Evolutionary conservation across 257 asterid genomes (phyloP).

Genomic region (Ophiorrhiza pumila): DNA sequence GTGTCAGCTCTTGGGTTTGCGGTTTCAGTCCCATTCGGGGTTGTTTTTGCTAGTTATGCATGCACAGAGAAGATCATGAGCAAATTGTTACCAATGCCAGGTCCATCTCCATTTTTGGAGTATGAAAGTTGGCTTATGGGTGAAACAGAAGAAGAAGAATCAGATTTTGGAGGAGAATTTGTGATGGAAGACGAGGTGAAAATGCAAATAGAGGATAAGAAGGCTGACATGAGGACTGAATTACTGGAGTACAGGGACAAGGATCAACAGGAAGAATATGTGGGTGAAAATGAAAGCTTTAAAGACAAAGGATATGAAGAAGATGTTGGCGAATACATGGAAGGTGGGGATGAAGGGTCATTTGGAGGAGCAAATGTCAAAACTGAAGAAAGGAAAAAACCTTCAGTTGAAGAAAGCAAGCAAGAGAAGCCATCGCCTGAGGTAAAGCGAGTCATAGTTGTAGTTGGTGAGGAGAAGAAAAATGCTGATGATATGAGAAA

Average conservation of each 20-base stretch:
- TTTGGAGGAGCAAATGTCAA: background rate
- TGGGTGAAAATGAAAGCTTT: background rate
- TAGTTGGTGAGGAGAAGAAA: background rate
- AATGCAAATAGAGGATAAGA: constrained; percentile 12
- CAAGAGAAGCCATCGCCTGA: constrained; percentile 16
- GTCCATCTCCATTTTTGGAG: constrained; percentile 18
- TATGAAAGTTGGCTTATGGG: constrained; percentile 5
- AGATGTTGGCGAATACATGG: constrained; percentile 17
- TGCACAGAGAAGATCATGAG: constrained; percentile 66
- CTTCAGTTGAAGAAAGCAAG: constrained; percentile 4
- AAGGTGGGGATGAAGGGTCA: constrained; percentile 15
- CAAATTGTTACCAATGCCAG: constrained; percentile 45
- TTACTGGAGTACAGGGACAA: constrained; percentile 12
- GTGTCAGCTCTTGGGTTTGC: constrained; percentile 59
- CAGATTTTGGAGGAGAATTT: background rate
- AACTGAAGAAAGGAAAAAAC: constrained; percentile 9
- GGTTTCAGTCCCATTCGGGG: constrained; percentile 54
- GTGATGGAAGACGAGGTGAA: constrained; percentile 17
- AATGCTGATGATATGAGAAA: constrained; percentile 1
- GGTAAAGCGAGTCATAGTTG: constrained; percentile 7
- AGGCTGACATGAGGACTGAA: constrained; percentile 29
- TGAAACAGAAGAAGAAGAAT: constrained; percentile 16
- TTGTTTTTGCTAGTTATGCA: constrained; percentile 57
- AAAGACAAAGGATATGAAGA: constrained; percentile 21
- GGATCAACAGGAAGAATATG: constrained; percentile 7